Evolutionary conservation across 768 basidiomycete species (phyloP).

Genomic region (Serendipita sp.): DNA sequence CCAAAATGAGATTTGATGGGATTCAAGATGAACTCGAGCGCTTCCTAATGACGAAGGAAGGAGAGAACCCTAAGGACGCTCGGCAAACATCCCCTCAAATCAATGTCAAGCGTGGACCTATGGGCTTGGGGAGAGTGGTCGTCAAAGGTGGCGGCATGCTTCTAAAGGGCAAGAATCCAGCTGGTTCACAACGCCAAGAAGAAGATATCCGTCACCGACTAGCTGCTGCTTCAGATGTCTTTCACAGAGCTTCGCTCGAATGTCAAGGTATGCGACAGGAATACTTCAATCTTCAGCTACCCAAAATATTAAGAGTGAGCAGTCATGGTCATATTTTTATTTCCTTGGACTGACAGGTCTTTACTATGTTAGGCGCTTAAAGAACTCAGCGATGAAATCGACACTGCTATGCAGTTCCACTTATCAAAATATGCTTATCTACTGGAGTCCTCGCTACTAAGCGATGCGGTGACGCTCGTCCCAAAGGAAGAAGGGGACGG

Average conservation of each 20-base stretch:
- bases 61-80: slow-evolving; percentile 77
- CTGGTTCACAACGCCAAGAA: slow-evolving; percentile 80
- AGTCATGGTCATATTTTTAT: neutral
- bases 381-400: slow-evolving; percentile 89
- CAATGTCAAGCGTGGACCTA: slow-evolving; percentile 47
- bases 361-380: slow-evolving; percentile 51
- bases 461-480: slow-evolving; percentile 72
- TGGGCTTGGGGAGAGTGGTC: slow-evolving; percentile 79
- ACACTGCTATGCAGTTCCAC: slow-evolving; percentile 96
- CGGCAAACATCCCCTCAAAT: slow-evolving; percentile 35
- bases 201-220: slow-evolving; percentile 82
- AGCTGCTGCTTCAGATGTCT: slow-evolving; percentile 72
- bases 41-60: slow-evolving; percentile 83
- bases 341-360: neutral
- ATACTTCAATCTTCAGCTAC: slow-evolving; percentile 94
- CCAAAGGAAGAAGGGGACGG: slow-evolving; percentile 48
- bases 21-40: slow-evolving; percentile 91
- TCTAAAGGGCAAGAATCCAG: slow-evolving; percentile 84
- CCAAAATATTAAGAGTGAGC: slow-evolving; percentile 78
- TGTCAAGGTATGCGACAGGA: slow-evolving; percentile 86
- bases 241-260: slow-evolving; percentile 77
- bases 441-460: slow-evolving; percentile 77
- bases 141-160: slow-evolving; percentile 71
- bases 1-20: slow-evolving; percentile 68
- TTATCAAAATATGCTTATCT: slow-evolving; percentile 86